Base-by-base conservation (phyloP, 2,329 filamentous ascomycete species). In the Colletotrichum karsti region DNA sequence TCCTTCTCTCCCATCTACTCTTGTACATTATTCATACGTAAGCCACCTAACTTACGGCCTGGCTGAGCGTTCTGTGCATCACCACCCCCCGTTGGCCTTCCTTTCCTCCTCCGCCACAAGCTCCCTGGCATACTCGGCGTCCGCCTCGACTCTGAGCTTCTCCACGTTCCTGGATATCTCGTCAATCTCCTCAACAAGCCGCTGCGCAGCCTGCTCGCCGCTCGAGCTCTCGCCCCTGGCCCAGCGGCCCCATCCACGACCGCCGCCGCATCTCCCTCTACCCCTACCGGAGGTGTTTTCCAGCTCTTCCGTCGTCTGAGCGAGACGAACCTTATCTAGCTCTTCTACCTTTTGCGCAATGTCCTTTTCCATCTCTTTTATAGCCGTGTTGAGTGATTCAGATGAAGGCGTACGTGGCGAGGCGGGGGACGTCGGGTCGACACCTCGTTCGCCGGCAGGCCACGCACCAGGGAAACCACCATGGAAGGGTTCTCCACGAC, bases 121-220 rank as follows among this genome's bases (percentile, higher is more conserved):
- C 69, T 83, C 80, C 67, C 78, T 77, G 30, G 83, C 85, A 67
- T 83, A 83, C 68, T 82, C 79, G 72, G 81, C 84, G 58, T 87
- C 84, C 2, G 81, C 84, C 73, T 84, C 80, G 6, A 84, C 67
- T 67, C 78, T 74, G 61, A 86, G 63, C 62, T 70, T 63, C 57
- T 82, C 78, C 26, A 85, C 71, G 51, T 77, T 76, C 12, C 71
- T 69, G 44, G 78, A 78, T 61, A 87, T 71, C 33, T 73, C 75
- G 63, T 81, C 77, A 42, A 85, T 74, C 70, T 81, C 79, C 65
- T 71, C 75, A 58, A 79, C 78, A 51, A 82, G 68, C 67, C 54
- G 67, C 37, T 63, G 55, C 26, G 73, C 74, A 35, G 18, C n/a
- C 58, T 64, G 37, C 7, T 59, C 58, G 9, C 35, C 18, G 1